Conservation (phyloP, 768 basidiomycete species). For the Hygrocybe punicea region DNA sequence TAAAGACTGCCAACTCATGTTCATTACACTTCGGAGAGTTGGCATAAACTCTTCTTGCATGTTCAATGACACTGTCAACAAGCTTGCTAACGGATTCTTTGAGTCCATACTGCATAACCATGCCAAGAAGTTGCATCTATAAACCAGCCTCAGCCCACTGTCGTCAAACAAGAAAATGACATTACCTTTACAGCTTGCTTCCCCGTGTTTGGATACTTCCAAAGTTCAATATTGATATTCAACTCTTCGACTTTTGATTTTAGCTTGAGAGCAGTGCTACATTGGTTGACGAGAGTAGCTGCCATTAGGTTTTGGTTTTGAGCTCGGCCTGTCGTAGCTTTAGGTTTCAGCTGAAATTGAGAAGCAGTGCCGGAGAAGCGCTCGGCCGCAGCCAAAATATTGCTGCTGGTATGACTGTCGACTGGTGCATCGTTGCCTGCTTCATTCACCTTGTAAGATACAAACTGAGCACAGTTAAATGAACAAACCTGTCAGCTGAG, state of each 20-base stretch:
- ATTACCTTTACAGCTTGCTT: not conserved
- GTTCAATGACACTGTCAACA: too few species aligned
- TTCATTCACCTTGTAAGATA: not conserved
- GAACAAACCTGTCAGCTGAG: not conserved
- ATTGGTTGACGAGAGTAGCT: not conserved
- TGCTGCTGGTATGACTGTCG: too few species aligned
- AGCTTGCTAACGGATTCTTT: too few species aligned
- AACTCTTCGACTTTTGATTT: not conserved
- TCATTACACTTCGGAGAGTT: too few species aligned
- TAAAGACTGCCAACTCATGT: too few species aligned
- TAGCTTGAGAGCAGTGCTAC: not conserved
- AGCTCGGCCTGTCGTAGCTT: not conserved
- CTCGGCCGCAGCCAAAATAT: not conserved
- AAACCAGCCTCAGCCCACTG: not conserved
- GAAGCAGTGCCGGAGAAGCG: not conserved
- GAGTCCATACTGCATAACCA: not conserved
- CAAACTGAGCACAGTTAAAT: not conserved
- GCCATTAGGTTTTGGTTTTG: not conserved
- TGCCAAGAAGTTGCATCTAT: not conserved
- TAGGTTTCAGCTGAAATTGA: not conserved
- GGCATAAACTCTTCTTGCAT: too few species aligned
- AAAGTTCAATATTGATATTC: not conserved
- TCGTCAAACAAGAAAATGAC: not conserved
- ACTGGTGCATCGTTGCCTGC: not conserved
- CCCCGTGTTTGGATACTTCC: not conserved